Evolutionary conservation across 139 green algal genomes (phyloP).

Genomic region (Coelastrella sp.): DNA sequence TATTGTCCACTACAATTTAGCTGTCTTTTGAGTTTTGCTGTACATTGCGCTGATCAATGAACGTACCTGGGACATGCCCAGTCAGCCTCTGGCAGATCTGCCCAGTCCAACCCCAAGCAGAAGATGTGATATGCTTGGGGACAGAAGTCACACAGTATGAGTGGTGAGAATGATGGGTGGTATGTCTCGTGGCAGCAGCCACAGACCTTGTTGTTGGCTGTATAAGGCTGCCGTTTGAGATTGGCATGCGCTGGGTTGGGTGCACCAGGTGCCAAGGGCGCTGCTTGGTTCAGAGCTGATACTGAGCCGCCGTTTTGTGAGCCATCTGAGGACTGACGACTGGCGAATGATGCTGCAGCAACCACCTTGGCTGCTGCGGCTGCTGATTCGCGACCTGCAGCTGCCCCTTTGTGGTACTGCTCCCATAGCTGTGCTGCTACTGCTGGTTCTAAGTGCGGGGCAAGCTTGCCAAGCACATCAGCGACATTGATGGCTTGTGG

Average conservation of each 20-base stretch:
- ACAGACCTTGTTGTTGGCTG: constrained; percentile 51
- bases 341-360: constrained; percentile 10
- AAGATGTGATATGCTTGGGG: constrained; percentile 62
- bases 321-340: neutral
- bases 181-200: constrained; percentile 52
- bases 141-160: constrained; percentile 71
- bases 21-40: no score
- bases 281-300: neutral
- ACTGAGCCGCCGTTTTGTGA: neutral
- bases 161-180: constrained; percentile 50
- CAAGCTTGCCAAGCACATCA: constrained; percentile 55
- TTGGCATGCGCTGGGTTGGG: constrained; percentile 41
- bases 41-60: no score
- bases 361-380: constrained; percentile 22
- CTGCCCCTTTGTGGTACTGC: constrained; percentile 16
- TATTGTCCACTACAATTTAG: no score
- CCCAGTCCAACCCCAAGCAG: constrained; percentile 60
- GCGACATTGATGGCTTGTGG: neutral
- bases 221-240: constrained; percentile 41
- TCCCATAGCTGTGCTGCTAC: constrained; percentile 17
- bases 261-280: neutral
- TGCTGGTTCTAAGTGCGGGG: constrained; percentile 46
- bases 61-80: constrained; percentile 59
- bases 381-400: constrained; percentile 18
- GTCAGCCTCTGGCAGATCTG: constrained; percentile 54